A percentile compares a stretch with the other conserved stretches of the same genome.
Evolutionary conservation across 306 rosid species (phyloP).

Genomic region (Cajanus cajan): DNA sequence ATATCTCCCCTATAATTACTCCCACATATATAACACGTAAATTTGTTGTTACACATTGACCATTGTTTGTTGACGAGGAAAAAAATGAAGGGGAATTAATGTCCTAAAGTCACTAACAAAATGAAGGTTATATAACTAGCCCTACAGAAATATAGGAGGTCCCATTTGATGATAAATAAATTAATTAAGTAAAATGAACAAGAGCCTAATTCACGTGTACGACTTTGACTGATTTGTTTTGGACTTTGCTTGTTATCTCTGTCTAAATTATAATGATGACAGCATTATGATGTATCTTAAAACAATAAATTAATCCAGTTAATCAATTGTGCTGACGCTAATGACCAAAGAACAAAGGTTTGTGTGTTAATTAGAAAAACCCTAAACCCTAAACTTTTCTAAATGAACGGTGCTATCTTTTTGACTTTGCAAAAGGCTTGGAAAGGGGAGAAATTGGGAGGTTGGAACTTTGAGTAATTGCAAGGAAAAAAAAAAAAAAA

Average conservation of each 20-base stretch:
- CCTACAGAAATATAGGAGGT: neutral
- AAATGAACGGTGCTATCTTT: neutral
- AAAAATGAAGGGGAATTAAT: neutral
- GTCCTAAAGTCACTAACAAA: neutral
- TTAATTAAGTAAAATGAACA: neutral
- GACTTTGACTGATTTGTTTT: neutral
- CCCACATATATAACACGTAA: neutral
- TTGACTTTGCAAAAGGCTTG: constrained; percentile 9
- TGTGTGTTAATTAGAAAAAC: neutral
- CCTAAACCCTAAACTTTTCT: too few species aligned
- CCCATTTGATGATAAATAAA: neutral
- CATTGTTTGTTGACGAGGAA: neutral
- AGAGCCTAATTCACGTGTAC: neutral
- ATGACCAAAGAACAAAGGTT: neutral
- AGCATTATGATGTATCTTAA: neutral
- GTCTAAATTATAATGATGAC: neutral
- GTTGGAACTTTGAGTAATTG: constrained; percentile 23
- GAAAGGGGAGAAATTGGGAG: constrained; percentile 1
- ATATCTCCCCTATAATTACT: too few species aligned
- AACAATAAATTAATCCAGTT: neutral
- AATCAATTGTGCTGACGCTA: neutral
- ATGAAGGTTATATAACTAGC: neutral
- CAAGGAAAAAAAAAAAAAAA: neutral
- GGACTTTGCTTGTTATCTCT: neutral
- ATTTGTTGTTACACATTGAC: neutral